Base-by-base conservation (phyloP, 306 rosid genomes). In the Sphenostylis stenocarpa region DNA sequence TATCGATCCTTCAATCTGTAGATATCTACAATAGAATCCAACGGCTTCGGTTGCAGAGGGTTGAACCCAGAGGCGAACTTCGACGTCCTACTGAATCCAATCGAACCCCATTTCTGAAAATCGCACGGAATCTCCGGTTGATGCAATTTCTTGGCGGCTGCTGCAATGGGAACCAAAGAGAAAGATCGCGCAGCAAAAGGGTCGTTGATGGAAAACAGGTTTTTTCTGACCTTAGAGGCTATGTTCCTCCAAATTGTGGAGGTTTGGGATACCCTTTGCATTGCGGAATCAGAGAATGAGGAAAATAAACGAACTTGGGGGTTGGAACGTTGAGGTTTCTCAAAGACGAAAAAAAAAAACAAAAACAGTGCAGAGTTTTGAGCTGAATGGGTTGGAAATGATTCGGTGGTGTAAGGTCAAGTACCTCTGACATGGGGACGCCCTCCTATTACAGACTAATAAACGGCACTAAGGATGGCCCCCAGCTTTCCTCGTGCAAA, bases 61-160 rank as follows among this genome's bases (percentile, higher is more conserved):
- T 75, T 33, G 88, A 92, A 95, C 62, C 97, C 97, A 78, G 86
- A 23, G 13, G 97, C 98, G 63, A 92, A 95, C 61, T 75, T 88
- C 5, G 90, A 90, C 16, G 85, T 87, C 55, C 96, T 89, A 45
- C 79, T 80, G 76, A 80, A 86, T 55, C 97, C 97, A 78, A 90
- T 70, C 80, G 96, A 91, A 81, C 82, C 79, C 96, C 97, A 86
- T 92, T 84, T 94, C 84, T 39, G 81, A 70, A 89, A 89, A 41
- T 83, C 74, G 3, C 78, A 71, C 0, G 93, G 91, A 73, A 85
- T 51, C 6, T 86, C 82, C 38, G 61, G 77, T 31, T 70, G 75
- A 24, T 29, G 86, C 75, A 79, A 70, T 75, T 86, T 90, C 41
- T 28, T 83, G 1, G 38, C 47, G 43, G 36, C 23, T 67, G 61